Percentiles rank a stretch among this genome's conserved stretches.
These are phyloP conservation scores for Fraxinus platypoda DNA, from an alignment of 305 asterid species.

Conservation along the genomic window DNA sequence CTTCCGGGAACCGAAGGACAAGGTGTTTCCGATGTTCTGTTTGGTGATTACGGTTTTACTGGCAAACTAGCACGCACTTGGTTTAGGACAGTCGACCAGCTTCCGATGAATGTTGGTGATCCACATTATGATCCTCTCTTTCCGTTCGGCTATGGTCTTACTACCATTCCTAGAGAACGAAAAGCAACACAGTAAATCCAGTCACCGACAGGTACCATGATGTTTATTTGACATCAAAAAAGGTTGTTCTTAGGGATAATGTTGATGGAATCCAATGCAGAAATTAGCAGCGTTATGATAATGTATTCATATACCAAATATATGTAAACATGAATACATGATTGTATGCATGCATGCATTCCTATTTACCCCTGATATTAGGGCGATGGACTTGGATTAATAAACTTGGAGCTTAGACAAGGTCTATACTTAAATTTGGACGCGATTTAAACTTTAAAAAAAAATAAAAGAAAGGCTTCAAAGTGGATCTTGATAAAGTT, in stretches of 20 bases:
- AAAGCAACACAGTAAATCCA: background rate
- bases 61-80: conserved; percentile 71
- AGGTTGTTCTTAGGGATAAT: background rate
- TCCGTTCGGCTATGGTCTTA: conserved; percentile 61
- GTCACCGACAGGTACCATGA: background rate
- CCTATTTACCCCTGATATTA: background rate
- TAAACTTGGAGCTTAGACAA: background rate
- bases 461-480: background rate
- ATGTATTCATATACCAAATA: background rate
- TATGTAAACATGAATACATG: background rate
- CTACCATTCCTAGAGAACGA: conserved; percentile 31
- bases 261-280: background rate
- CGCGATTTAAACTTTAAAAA: background rate
- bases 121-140: conserved; percentile 64
- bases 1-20: conserved; percentile 80
- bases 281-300: background rate
- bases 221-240: background rate
- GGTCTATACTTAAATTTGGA: background rate
- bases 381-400: background rate
- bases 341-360: no score
- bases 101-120: conserved; percentile 77
- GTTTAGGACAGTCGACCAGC: conserved; percentile 65
- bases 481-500: background rate
- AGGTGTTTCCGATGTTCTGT: conserved; percentile 62
- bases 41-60: conserved; percentile 58